Evolutionary conservation across 805 yeast genomes (phyloP).

Genomic region (Candida maesae): DNA sequence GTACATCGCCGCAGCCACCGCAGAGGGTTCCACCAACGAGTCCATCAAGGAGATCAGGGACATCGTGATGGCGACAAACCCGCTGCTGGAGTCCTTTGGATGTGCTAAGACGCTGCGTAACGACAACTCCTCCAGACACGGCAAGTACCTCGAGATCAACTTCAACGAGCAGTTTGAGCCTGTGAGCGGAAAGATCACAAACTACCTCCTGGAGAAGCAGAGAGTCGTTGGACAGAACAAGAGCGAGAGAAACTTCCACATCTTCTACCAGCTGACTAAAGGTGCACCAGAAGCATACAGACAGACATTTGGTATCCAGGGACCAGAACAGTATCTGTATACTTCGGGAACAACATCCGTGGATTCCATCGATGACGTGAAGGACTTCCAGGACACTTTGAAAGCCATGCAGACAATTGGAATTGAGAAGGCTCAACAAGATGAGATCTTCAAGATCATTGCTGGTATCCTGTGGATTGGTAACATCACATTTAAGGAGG

Average conservation of each 20-base stretch:
- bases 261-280: slow-evolving; percentile 92
- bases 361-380: slow-evolving; percentile 77
- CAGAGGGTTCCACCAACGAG: slow-evolving; percentile 55
- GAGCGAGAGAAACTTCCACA: slow-evolving; percentile 94
- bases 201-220: slow-evolving; percentile 89
- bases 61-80: slow-evolving; percentile 97
- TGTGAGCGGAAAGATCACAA: slow-evolving; percentile 92
- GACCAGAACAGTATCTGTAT: slow-evolving; percentile 88
- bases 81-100: slow-evolving; percentile 85
- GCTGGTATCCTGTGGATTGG: slow-evolving; percentile 94
- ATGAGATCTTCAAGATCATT: slow-evolving; percentile 78
- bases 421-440: slow-evolving; percentile 76
- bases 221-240: slow-evolving; percentile 94
- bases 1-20: slow-evolving; percentile 87
- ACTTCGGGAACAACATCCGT: slow-evolving; percentile 87
- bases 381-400: slow-evolving; percentile 77
- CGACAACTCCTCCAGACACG: slow-evolving; percentile 88
- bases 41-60: slow-evolving; percentile 86
- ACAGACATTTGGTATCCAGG: slow-evolving; percentile 82
- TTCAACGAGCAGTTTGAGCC: slow-evolving; percentile 85
- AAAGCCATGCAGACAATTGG: slow-evolving; percentile 90
- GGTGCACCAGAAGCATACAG: slow-evolving; percentile 84
- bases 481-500: slow-evolving; percentile 79
- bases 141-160: slow-evolving; percentile 87
- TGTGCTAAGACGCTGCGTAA: slow-evolving; percentile 91